Conservation (phyloP, 495 filamentous ascomycete genomes). For the Aspergillus heteromorphus region DNA sequence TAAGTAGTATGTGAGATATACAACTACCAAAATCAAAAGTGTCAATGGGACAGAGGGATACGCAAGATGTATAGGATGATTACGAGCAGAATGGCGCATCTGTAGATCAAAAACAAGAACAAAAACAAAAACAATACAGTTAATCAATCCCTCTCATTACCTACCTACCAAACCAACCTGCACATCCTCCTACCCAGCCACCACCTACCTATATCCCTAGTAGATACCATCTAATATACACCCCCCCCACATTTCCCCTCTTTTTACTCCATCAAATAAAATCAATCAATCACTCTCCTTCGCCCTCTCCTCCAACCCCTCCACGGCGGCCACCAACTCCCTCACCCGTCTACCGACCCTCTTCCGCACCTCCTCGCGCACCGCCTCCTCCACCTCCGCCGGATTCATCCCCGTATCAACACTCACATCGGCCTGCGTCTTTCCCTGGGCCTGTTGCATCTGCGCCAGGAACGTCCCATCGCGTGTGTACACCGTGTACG, state of each 20-base stretch:
- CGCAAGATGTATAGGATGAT: no score
- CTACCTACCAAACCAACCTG: not conserved
- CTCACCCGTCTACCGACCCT: slow-evolving; percentile 38
- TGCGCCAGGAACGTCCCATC: slow-evolving; percentile 4
- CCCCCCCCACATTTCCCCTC: not conserved
- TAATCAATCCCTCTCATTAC: not conserved
- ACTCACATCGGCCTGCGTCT: slow-evolving; percentile 5
- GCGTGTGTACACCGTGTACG: slow-evolving; percentile 33
- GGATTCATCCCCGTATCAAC: slow-evolving; percentile 34
- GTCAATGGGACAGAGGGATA: no score
- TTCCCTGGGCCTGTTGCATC: not conserved
- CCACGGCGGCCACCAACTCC: slow-evolving; percentile 40
- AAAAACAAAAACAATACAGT: not conserved
- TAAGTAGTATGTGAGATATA: no score
- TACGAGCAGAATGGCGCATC: no score
- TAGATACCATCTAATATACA: not conserved
- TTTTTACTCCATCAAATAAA: slow-evolving; percentile 1
- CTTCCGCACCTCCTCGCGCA: slow-evolving; percentile 33
- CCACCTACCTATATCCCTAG: not conserved
- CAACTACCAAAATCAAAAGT: no score
- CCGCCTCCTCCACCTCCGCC: slow-evolving; percentile 17
- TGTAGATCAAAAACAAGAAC: no score
- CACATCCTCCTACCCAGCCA: no score
- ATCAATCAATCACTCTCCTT: slow-evolving; percentile 22
- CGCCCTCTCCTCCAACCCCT: slow-evolving; percentile 37